Base-by-base conservation (phyloP, 768 basidiomycete genomes). In the Dendrothele bispora region DNA sequence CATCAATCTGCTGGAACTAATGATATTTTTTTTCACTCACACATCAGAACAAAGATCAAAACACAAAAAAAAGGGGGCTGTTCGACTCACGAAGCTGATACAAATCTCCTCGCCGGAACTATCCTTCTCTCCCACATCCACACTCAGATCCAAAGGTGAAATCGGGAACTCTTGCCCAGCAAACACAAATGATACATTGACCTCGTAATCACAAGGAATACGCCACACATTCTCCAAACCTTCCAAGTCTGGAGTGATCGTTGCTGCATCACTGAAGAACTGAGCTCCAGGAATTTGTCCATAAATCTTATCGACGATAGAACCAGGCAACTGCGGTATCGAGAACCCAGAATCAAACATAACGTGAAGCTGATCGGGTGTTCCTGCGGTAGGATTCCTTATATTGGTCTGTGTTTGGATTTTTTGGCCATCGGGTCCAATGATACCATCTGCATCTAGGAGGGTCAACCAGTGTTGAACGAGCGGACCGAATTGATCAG, bases 231-330 rank as follows among this genome's bases (percentile, higher is more conserved):
- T 42, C n/a, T n/a, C n/a, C n/a, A n/a, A n/a, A n/a, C n/a, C n/a
- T n/a, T n/a, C n/a, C n/a, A n/a, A n/a, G n/a, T n/a, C n/a, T n/a
- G n/a, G n/a, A n/a, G n/a, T n/a, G 28, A 32, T 39, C 3, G 5
- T 29, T 15, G 20, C 36, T 10, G 51, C 25, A 21, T 42, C 18
- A n/a, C n/a, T n/a, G n/a, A n/a, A n/a, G 24, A 43, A 52, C 2
- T 44, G 29, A 15, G 62, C 61, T 17, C 55, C 57, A 1, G 53
- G 53, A 18, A 62, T 43, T 4, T 52, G 42, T 22, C 51, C 51
- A 35, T 63, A 63, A 24, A 63, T 56, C 6, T 55, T 61, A 43
- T 62, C 61, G 12, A 54, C 17, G n/a, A 59, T 46, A 21, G 24
- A 15, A 7, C 48, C 46, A 12, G 42, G 53, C 21, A 59, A 48